Percentiles rank a stretch among this genome's conserved stretches.
Evolutionary conservation across 768 basidiomycete species (phyloP).

Genomic region (Russula dissimulans): DNA sequence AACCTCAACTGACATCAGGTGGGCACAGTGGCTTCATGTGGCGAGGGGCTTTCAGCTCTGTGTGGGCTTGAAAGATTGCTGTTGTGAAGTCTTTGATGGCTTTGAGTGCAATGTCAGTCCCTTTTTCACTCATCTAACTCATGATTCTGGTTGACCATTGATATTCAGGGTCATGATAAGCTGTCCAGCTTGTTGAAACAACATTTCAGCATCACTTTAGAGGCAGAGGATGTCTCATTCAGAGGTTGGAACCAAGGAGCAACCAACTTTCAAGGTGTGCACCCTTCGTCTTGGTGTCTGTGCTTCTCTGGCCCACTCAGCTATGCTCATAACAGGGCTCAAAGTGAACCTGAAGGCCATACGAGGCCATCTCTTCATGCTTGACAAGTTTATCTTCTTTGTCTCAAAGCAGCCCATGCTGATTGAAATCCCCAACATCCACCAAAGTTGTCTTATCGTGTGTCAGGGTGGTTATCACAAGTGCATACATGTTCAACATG

Average conservation of each 20-base stretch:
- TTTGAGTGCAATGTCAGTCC: constrained; percentile 76
- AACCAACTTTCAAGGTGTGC: constrained; percentile 82
- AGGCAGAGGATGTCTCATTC: constrained; percentile 76
- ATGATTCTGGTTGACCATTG: constrained; percentile 1
- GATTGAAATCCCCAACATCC: constrained; percentile 82
- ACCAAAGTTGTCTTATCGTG: constrained; percentile 89
- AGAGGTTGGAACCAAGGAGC: constrained; percentile 99
- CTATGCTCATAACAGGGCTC: constrained; percentile 48
- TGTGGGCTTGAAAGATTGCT: constrained; percentile 68
- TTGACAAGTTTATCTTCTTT: constrained; percentile 97
- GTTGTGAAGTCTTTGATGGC: constrained; percentile 84
- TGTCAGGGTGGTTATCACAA: constrained; percentile 78
- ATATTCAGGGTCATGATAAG: constrained; percentile 76
- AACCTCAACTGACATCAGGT: constrained; percentile 67
- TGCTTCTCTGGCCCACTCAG: constrained; percentile 4
- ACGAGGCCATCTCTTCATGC: constrained; percentile 94
- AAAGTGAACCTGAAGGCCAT: constrained; percentile 96
- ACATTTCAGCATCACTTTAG: constrained; percentile 77
- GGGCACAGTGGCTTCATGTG: constrained; percentile 85
- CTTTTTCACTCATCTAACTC: neutral
- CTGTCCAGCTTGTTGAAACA: constrained; percentile 74
- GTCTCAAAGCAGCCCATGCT: constrained; percentile 92
- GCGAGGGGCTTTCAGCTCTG: constrained; percentile 88
- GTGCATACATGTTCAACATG: constrained; percentile 90
- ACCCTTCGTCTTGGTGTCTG: neutral